Evolutionary conservation across 257 asterid genomes (phyloP).

Genomic region (Lycium ferocissimum): DNA sequence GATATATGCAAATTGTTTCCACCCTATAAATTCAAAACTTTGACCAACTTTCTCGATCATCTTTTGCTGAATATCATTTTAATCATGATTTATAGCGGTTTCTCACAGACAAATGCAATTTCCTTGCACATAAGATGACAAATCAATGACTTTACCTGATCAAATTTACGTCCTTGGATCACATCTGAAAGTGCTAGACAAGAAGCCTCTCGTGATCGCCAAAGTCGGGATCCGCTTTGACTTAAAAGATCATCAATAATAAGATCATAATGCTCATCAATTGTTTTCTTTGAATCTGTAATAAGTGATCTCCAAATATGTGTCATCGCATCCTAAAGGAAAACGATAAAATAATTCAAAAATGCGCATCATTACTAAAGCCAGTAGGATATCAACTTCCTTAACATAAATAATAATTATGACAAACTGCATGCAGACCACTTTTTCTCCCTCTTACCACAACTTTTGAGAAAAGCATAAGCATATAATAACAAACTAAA

Average conservation of each 20-base stretch:
- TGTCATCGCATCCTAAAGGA: constrained; percentile 91
- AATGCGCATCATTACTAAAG: background rate
- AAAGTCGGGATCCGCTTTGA: constrained; percentile 96
- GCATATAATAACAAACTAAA: background rate
- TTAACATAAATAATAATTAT: constrained; percentile 4
- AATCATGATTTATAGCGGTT: background rate
- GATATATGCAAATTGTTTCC: background rate
- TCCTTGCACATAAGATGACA: constrained; percentile 25
- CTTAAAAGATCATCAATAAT: constrained; percentile 84
- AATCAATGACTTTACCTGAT: constrained; percentile 59
- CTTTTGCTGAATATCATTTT: background rate
- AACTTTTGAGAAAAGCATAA: background rate
- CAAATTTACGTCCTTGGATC: constrained; percentile 94
- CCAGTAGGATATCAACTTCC: constrained; percentile 2
- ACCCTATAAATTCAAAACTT: constrained; percentile 12
- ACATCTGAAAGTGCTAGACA: constrained; percentile 97
- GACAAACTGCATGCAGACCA: constrained; percentile 1
- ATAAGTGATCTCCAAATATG: constrained; percentile 95
- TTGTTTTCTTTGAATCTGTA: constrained; percentile 82
- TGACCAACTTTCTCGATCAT: constrained; percentile 22
- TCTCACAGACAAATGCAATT: constrained; percentile 17
- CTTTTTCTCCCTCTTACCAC: constrained; percentile 20
- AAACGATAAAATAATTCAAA: constrained; percentile 25
- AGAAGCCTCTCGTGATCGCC: constrained; percentile 99
- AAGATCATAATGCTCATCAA: constrained; percentile 85